Percentiles rank a stretch among this genome's conserved stretches.
Evolutionary conservation across 2,329 filamentous ascomycete species (phyloP).

Genomic region (Xylariaceae sp.): DNA sequence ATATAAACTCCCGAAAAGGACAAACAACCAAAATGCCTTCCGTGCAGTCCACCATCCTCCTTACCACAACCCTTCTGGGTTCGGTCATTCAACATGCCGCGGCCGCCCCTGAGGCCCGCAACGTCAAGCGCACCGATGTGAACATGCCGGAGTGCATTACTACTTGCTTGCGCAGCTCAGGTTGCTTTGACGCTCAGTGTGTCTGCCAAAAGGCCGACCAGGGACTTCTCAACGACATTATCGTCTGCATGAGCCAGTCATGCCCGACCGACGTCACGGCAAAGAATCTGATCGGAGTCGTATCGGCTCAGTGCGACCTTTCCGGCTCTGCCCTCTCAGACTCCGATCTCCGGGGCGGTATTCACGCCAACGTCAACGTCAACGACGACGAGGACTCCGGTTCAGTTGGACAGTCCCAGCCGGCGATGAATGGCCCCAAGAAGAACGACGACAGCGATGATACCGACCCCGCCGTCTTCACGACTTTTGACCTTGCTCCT

Average conservation of each 20-base stretch:
- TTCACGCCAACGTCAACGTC: not conserved
- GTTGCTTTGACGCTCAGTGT: slow-evolving; percentile 33
- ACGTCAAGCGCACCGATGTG: slow-evolving; percentile 13
- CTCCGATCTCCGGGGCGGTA: slow-evolving; percentile 28
- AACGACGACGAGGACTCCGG: not conserved
- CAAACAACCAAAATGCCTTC: slow-evolving; percentile 23
- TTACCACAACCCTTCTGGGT: slow-evolving; percentile 25
- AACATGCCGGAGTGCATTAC: slow-evolving; percentile 33
- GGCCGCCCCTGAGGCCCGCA: slow-evolving; percentile 12
- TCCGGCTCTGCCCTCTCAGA: slow-evolving; percentile 31
- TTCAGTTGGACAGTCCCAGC: too few relatives aligned
- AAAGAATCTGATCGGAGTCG: slow-evolving; percentile 31
- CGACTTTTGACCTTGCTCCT: slow-evolving; percentile 12
- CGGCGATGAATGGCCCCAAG: too few relatives aligned
- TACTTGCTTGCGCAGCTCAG: slow-evolving; percentile 34
- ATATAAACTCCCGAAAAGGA: not conserved
- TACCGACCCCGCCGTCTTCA: not conserved
- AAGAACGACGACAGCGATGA: not conserved
- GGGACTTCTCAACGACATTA: slow-evolving; percentile 35
- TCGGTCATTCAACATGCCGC: slow-evolving; percentile 24
- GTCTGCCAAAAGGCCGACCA: slow-evolving; percentile 34
- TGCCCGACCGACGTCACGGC: slow-evolving; percentile 34
- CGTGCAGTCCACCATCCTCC: slow-evolving; percentile 21
- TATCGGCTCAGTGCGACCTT: slow-evolving; percentile 33
- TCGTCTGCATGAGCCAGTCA: slow-evolving; percentile 36